These are phyloP conservation scores for Canavalia ensiformis DNA, from an alignment of 306 rosid genomes.

Conservation along the genomic window DNA sequence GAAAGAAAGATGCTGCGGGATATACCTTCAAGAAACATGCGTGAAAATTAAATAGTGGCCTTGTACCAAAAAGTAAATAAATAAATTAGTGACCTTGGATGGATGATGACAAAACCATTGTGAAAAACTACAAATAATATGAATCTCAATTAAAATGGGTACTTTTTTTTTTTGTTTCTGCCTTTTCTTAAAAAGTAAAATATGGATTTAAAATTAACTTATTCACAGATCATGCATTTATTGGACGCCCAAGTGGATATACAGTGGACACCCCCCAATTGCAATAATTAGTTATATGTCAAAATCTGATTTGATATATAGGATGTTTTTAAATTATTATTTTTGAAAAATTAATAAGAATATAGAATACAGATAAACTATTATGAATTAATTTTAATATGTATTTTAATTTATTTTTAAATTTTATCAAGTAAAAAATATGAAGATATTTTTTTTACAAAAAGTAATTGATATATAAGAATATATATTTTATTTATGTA, in stretches of 20 bases:
- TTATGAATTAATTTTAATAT: too few relatives aligned
- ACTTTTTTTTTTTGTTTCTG: neutral
- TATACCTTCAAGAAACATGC: constrained; percentile 35
- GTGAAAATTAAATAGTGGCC: neutral
- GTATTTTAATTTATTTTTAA: neutral
- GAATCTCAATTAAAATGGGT: neutral
- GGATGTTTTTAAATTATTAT: neutral
- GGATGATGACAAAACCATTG: constrained; percentile 25
- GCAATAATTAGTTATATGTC: constrained; percentile 43
- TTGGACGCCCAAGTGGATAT: constrained; percentile 39
- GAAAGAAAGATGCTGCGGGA: constrained; percentile 42
- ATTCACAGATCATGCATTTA: constrained; percentile 35
- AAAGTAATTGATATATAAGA: too few relatives aligned
- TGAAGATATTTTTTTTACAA: too few relatives aligned
- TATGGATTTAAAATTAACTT: constrained; percentile 11
- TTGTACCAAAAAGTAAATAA: neutral
- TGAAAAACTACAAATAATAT: constrained; percentile 25
- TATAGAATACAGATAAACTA: too few relatives aligned
- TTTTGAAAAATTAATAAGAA: neutral
- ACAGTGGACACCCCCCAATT: constrained; percentile 44
- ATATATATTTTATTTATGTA: too few relatives aligned
- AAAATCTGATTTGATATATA: neutral
- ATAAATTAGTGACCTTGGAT: neutral
- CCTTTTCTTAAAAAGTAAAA: constrained; percentile 31
- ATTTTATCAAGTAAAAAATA: too few relatives aligned